Evolutionary conservation across 2,329 filamentous ascomycete species (phyloP).

Genomic region (Dryadomyces quercus-mongolicae): DNA sequence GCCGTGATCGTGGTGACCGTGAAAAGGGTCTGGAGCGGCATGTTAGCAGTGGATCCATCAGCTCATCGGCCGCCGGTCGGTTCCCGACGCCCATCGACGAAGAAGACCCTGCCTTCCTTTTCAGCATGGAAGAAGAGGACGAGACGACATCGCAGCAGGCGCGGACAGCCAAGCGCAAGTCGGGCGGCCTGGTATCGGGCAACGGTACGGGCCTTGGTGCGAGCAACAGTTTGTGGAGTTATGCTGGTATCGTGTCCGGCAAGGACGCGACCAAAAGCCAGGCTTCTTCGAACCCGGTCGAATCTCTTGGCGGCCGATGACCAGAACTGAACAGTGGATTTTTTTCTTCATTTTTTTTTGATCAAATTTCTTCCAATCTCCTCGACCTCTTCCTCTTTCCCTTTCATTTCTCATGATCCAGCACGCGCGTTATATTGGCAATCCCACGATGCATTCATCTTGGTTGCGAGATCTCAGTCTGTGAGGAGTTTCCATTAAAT

Average conservation of each 20-base stretch:
- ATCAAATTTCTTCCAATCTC: background rate
- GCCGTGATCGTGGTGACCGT: slow-evolving; percentile 25
- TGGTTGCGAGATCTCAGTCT: background rate
- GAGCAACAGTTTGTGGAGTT: slow-evolving; percentile 19
- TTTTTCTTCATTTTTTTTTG: background rate
- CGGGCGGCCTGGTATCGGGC: slow-evolving; percentile 11
- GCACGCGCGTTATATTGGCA: background rate
- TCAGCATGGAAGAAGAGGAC: slow-evolving; percentile 53
- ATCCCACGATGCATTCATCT: background rate
- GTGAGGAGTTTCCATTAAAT: background rate
- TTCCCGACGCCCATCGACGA: slow-evolving; percentile 56
- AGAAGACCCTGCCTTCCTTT: slow-evolving; percentile 51
- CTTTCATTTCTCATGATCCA: background rate
- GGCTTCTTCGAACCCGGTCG: background rate
- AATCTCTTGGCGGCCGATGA: background rate
- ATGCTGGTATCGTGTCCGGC: slow-evolving; percentile 17
- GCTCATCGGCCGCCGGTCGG: slow-evolving; percentile 39
- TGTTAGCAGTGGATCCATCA: slow-evolving; percentile 46
- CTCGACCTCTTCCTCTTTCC: background rate
- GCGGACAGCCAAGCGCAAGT: slow-evolving; percentile 7
- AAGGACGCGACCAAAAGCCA: background rate
- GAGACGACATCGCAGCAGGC: slow-evolving; percentile 26
- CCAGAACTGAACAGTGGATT: background rate
- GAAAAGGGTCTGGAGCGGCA: slow-evolving; percentile 40
- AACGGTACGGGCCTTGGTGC: background rate